Evolutionary conservation across 352 stramenopile species (phyloP), one percentile per base, ranked within the genome.

Genomic region (Phytopythium helicoides): DNA sequence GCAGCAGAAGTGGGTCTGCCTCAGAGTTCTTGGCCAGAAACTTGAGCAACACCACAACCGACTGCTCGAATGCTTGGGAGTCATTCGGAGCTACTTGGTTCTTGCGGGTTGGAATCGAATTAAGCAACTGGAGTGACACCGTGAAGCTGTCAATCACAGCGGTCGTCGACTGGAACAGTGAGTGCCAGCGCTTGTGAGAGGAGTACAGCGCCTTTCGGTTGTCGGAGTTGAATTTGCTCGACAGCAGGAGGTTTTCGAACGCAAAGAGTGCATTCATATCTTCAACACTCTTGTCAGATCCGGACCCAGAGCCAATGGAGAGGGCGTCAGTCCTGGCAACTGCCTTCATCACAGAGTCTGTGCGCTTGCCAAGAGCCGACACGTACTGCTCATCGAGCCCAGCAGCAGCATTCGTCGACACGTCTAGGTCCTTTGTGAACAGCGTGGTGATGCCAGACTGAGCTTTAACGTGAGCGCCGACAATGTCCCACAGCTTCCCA

Each of bases 61-160:
- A 85, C 46, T 79, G 58, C 48, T 82, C 76, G 34, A 87, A 47
- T 31, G 56, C 64, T 33, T 71, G 56, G 10, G 61, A 51, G 3
- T 62, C 60, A 23, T 54, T 64, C 31, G 60, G 11, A 7, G 59
- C 68, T 10, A 38, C 40, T 18, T 67, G 37, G 47, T 55, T 66
- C 22, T 81, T 76, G 31, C 60, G 69, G 11, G 73, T 62, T 12
- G 74, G 63, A 4, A 80, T 54, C 9, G 70, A 54, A 36, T 80
- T 81, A n/a, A 86, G 52, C 41, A 86, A 36, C 35, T 77, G 59
- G 36, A 87, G 51, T 49, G 79, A 76, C 33, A 83, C 47, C 25
- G 71, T 83, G 39, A 85, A 85, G 42, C 60, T 63, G 64, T 86
- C 71, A 12, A 86, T 28, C 19, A 60, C 59, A 0, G 57, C 71